A percentile compares a stretch with the other conserved stretches of the same genome.
These are phyloP conservation scores for Aureobasidium sp. DNA, from an alignment of 2,329 filamentous ascomycete genomes.

Conservation along the genomic window DNA sequence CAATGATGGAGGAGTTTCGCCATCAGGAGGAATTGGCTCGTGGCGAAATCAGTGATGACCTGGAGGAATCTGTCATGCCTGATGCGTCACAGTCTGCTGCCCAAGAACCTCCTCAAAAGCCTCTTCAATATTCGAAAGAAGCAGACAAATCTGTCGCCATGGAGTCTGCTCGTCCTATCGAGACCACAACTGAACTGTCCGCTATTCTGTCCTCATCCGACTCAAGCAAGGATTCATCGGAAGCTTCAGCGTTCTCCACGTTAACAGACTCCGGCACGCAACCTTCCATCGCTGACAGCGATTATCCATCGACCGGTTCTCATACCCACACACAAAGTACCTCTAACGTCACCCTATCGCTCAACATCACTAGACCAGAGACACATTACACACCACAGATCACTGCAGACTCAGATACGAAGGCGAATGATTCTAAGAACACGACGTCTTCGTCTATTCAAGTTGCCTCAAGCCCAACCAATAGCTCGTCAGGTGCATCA, in stretches of 20 bases:
- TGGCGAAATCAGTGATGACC: conserved; percentile 53
- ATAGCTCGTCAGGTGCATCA: neutral
- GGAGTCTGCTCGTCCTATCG: neutral
- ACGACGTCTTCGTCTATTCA: neutral
- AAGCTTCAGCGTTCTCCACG: neutral
- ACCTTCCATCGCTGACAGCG: neutral
- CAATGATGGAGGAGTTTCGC: conserved; percentile 90
- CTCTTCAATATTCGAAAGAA: conserved; percentile 5
- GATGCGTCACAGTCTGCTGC: neutral
- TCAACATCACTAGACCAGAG: conserved; percentile 22
- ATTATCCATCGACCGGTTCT: neutral
- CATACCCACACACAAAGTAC: neutral
- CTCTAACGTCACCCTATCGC: neutral
- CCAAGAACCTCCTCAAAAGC: conserved; percentile 9
- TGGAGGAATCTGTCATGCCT: conserved; percentile 36
- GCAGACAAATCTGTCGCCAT: conserved; percentile 12
- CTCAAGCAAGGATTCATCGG: neutral
- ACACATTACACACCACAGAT: conserved; percentile 35
- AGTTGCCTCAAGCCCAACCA: neutral
- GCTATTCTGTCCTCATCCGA: neutral
- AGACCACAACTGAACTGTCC: neutral
- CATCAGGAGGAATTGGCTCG: conserved; percentile 65
- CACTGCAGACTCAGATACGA: neutral
- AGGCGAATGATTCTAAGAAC: neutral
- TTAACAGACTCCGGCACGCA: neutral